Base-by-base conservation (phyloP, 768 basidiomycete species). In the Basidioascus undulatus region DNA sequence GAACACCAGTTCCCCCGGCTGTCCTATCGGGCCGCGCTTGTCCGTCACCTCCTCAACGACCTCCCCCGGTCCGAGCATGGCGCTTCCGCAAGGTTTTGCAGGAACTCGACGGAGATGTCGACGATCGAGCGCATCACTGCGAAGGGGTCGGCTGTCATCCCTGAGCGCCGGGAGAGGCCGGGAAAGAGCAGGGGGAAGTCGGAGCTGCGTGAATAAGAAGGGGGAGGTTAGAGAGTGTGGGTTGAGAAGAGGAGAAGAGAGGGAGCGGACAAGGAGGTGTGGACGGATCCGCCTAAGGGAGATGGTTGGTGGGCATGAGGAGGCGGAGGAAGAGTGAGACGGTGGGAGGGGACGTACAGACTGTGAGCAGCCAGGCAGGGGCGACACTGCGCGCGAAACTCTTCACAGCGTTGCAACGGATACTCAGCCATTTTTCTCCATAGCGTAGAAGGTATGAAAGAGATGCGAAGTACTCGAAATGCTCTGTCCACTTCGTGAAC, bases 401-500 rank as follows among this genome's bases (percentile, higher is more conserved):
- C 1, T 36, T 16, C 16, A 44, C 44, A 5, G 42, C 35, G 6
- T 35, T 20, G 8, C 37, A 19, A n/a, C n/a, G n/a, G n/a, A n/a
- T n/a, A n/a, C n/a, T n/a, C n/a, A n/a, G n/a, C n/a, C n/a, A n/a
- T n/a, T n/a, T n/a, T n/a, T n/a, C n/a, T n/a, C n/a, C n/a, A n/a
- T n/a, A n/a, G n/a, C n/a, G n/a, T n/a, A n/a, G n/a, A n/a, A n/a
- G n/a, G n/a, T n/a, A n/a, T n/a, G n/a, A n/a, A n/a, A n/a, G n/a
- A n/a, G n/a, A n/a, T n/a, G n/a, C n/a, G 1, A 49, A 37, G 6
- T 35, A 42, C 18, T 42, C 35, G 46, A 55, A 61, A 43, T 59
- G 60, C 15, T 27, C 39, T 0, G 39, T 40, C 60, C 60, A 61
- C 8, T 55, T 43, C 6, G 59, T 61, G 44, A 61, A 61, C 0